Base-by-base conservation (phyloP, 805 yeast species). In the Lipomyces starkeyi region DNA sequence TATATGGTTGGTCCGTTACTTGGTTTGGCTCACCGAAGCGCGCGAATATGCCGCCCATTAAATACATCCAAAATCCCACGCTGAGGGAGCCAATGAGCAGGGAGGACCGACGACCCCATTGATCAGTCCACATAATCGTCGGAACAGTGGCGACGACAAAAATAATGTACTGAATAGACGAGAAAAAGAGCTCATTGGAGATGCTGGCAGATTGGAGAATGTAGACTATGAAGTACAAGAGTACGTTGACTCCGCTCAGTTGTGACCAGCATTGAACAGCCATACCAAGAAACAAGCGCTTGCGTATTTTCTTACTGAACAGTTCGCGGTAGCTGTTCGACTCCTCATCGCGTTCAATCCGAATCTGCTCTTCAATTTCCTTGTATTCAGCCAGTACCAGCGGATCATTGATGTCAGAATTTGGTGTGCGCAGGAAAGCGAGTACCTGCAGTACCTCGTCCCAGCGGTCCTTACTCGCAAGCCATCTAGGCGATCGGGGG, bases 231-330 rank as follows among this genome's bases (percentile, higher is more conserved):
- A 70, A 91, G 83, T 68, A 93, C 86, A 2, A 97, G 97, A 72
- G 87, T 85, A 69, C 96, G 82, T 29, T 97, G 97, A 7, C 84
- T 79, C 97, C 97, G 93, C 35, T 97, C 97, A 2, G 97, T 97
- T 73, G 90, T 90, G 77, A 93, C 97, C 78, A 93, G 92, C 60
- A 93, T 96, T 79, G 93, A 80, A 1, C 97, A 97, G 1, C 97
- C 97, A 80, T 93, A 93, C 79, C 93, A 93, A 0, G 95, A 88
- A 63, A 93, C 97, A 82, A 93, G 91, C 81, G 91, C 87, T 76
- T 91, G 96, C 2, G 97, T 88, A 53, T 76, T 92, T 49, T 49
- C 54, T 49, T 49, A 2, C 54, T 7, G n/a, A 49, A 49, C 5
- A 49, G 7, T 49, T 49, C 54, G 11, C 54, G 22, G 20, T 49